These are phyloP conservation scores for Naganishia vishniacii DNA, from an alignment of 768 basidiomycete genomes.

Conservation along the genomic window DNA sequence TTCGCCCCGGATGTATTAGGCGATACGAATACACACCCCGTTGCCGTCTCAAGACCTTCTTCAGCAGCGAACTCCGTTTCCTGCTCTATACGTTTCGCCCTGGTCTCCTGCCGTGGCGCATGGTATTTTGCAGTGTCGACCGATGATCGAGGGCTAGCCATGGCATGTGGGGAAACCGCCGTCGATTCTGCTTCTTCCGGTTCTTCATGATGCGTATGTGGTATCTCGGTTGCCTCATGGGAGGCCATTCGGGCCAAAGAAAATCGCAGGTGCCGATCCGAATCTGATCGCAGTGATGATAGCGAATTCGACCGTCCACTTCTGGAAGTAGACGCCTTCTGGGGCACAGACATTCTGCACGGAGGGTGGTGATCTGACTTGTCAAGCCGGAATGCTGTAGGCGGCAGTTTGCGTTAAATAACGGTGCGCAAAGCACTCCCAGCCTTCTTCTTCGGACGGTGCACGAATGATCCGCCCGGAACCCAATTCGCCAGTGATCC, in stretches of 20 bases:
- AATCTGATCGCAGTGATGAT: conserved; percentile 11
- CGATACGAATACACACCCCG: neutral
- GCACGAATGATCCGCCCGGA: no score
- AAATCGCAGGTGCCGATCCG: conserved; percentile 13
- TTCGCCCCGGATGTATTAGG: neutral
- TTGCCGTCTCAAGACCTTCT: conserved; percentile 3
- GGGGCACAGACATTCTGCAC: conserved; percentile 2
- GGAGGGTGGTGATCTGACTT: neutral
- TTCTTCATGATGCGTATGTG: conserved; percentile 13
- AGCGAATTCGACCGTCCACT: conserved; percentile 2
- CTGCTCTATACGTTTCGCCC: neutral
- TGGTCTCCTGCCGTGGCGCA: neutral
- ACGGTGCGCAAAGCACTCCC: no score
- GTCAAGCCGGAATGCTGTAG: no score
- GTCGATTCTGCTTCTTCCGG: conserved; percentile 11
- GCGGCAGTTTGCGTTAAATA: no score
- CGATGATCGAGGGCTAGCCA: neutral
- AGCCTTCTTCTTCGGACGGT: no score
- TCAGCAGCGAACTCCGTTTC: conserved; percentile 10
- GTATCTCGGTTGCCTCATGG: conserved; percentile 18
- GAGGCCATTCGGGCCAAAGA: conserved; percentile 10
- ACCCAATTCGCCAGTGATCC: no score
- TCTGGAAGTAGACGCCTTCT: neutral
- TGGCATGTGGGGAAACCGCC: neutral
- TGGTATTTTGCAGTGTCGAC: neutral